phyloP scores from a whole-genome alignment of 2,329 filamentous ascomycete species.

The Didymella keratinophila region DNA sequence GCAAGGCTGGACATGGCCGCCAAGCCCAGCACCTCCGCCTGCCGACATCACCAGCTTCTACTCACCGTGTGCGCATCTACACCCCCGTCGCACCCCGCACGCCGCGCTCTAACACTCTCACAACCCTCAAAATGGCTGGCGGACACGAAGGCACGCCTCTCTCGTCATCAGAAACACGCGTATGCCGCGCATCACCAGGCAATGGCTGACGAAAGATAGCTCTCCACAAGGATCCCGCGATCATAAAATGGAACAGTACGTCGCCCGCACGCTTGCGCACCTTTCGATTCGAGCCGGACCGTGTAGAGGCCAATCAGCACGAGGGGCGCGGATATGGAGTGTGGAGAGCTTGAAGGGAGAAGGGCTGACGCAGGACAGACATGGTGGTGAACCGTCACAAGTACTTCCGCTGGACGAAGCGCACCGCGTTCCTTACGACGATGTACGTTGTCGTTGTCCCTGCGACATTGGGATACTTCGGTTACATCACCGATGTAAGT shows the following conservation, averaged over 20 bases:
- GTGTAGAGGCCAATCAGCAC: not conserved
- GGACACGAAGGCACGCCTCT: constrained; percentile 32
- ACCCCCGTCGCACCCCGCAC: constrained; percentile 27
- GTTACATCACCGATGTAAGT: constrained; percentile 87
- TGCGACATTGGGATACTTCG: constrained; percentile 71
- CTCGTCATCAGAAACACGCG: not conserved
- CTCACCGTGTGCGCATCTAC: constrained; percentile 18
- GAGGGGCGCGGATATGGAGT: not conserved
- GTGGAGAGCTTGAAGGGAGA: not conserved
- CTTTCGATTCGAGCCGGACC: not conserved
- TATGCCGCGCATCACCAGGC: constrained; percentile 8
- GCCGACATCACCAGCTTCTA: constrained; percentile 32
- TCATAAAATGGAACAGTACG: constrained; percentile 63
- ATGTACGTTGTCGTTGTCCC: constrained; percentile 80
- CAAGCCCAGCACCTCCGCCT: constrained; percentile 28
- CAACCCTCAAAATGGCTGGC: constrained; percentile 40
- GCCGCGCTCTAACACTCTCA: constrained; percentile 21
- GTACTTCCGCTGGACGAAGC: constrained; percentile 92
- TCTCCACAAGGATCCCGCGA: constrained; percentile 62
- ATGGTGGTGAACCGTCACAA: constrained; percentile 86
- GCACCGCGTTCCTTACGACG: constrained; percentile 81
- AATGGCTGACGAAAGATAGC: constrained; percentile 50
- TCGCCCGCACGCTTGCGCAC: constrained; percentile 50
- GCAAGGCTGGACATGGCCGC: constrained; percentile 22
- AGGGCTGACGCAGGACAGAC: constrained; percentile 60